Percentiles rank a stretch among this genome's conserved stretches.
Conservation (phyloP, 225 moss, liverwort and hornwort genomes). For the Sphagnum tenellum region DNA sequence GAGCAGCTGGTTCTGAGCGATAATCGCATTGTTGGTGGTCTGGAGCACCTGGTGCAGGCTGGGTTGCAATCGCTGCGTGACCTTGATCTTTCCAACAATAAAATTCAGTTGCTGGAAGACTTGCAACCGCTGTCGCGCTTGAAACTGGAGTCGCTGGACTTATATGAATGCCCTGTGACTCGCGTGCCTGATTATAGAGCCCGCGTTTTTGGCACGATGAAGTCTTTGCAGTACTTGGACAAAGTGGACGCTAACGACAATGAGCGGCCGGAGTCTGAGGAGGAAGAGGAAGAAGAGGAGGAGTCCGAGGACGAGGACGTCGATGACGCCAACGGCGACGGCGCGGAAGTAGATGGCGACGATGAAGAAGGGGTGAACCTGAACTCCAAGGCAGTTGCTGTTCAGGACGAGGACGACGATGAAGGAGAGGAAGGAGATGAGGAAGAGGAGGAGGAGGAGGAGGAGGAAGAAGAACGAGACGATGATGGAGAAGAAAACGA, state of each 20-base stretch:
- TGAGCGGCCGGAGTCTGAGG: conserved; percentile 80
- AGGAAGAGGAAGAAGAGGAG: conserved; percentile 53
- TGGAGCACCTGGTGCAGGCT: conserved; percentile 71
- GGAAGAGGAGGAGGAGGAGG: conserved; percentile 24
- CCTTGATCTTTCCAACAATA: conserved; percentile 75
- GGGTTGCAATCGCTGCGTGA: conserved; percentile 63
- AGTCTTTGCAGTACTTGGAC: conserved; percentile 67
- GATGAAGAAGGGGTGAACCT: conserved; percentile 47
- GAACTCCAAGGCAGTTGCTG: conserved; percentile 41
- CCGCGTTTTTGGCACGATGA: conserved; percentile 71
- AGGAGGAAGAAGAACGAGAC: conserved; percentile 33
- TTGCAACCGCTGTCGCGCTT: conserved; percentile 56
- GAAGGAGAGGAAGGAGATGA: conserved; percentile 64
- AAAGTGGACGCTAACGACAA: conserved; percentile 58
- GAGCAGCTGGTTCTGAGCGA: conserved; percentile 68
- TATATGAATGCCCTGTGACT: conserved; percentile 74
- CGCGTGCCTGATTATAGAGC: conserved; percentile 53
- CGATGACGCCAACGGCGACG: conserved; percentile 37
- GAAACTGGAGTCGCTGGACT: conserved; percentile 61
- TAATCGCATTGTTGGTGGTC: conserved; percentile 63
- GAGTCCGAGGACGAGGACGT: conserved; percentile 61
- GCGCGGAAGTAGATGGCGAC: conserved; percentile 37
- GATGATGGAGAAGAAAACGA: conserved; percentile 33
- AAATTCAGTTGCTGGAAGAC: conserved; percentile 73
- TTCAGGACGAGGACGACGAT: conserved; percentile 50